Evolutionary conservation across 306 rosid genomes (phyloP), one percentile per base, ranked within the genome.

Genomic region (Trifolium subterraneum): DNA sequence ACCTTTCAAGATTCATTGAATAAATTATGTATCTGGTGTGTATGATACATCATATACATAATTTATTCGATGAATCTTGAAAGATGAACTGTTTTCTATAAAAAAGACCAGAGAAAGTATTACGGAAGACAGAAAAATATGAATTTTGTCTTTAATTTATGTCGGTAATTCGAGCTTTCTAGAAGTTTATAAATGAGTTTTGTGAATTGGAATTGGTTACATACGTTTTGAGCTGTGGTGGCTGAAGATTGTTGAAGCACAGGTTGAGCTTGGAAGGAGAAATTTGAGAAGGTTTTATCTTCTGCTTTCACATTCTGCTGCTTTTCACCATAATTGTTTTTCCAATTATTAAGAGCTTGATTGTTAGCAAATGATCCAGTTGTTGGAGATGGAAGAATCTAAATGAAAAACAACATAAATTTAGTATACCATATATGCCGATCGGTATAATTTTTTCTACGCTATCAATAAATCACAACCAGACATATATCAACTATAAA

Each of bases 341-440:
- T 88, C 96, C 92, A 90, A 68, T 84, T 83, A 73, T 84, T 83
- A 73, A 77, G 82, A 48, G 78, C 41, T 19, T 86, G 96, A 72
- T 23, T 41, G 22, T 82, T 79, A n/a, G 88, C 85, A 79, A 88
- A 85, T 62, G 84, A 50, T 71, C 98, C 96, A 0, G 96, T 90
- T 6, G 98, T 92, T 71, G 98, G 96, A 79, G 98, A 92, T 20
- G 94, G 90, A 68, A 90, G 72, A 87, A 76, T 72, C 96, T 90
- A 78, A 14, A 58, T 35, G 18, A 66, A 74, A 78, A 71, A 31
- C 36, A 41, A 64, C 72, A 20, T 14, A 39, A 14, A 14, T 7
- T 7, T 16, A 39, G 18, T 22, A 42, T 48, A 65, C 6, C 36
- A 77, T 41, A 58, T 8, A 50, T 50, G 6, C 0, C 33, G 6